Evolutionary conservation across 805 yeast species (phyloP), one percentile per base, ranked within the genome.

Genomic region (Ogataea ramenticola): DNA sequence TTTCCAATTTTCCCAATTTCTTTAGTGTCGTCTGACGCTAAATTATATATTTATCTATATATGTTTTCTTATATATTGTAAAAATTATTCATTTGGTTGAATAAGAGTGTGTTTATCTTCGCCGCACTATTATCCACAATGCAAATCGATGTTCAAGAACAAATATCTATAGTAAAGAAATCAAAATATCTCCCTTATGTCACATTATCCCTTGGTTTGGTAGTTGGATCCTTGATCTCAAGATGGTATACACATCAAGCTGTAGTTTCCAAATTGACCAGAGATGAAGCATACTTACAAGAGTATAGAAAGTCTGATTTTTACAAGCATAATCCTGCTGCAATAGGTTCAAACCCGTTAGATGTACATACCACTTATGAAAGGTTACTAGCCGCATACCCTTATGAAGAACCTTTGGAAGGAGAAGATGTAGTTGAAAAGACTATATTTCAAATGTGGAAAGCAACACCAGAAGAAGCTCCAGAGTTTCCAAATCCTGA

Each of bases 401-500:
- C 54, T n/a, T 50, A 50, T 42, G 12, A 3, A 19, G 8, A n/a
- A 26, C 20, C 39, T 15, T 4, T 7, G 10, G 24, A 10, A 14
- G 39, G 16, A 6, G 31, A n/a, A 19, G 19, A 22, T n/a, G 35
- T 11, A 3, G n/a, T 36, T 19, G 34, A 46, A 10, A 49, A 47
- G 31, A 52, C 47, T 36, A 52, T 52, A 21, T 47, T 47, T 40
- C 56, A 52, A 39, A 45, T 52, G 48, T 52, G 54, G 56, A 26
- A 26, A 35, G 31, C 39, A n/a, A 43, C 44, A 2, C 47, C 48
- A 12, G 45, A 47, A 8, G 36, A 27, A 81, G 57, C 82, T 79
- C 27, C 59, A 68, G 17, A 60, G 59, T 21, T 80, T 74, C 60
- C 55, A 2, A 46, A 51, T 38, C 65, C 65, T 34, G 67, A 68